Base-by-base conservation (phyloP, 306 rosid genomes). In the Rubus parviflorus region DNA sequence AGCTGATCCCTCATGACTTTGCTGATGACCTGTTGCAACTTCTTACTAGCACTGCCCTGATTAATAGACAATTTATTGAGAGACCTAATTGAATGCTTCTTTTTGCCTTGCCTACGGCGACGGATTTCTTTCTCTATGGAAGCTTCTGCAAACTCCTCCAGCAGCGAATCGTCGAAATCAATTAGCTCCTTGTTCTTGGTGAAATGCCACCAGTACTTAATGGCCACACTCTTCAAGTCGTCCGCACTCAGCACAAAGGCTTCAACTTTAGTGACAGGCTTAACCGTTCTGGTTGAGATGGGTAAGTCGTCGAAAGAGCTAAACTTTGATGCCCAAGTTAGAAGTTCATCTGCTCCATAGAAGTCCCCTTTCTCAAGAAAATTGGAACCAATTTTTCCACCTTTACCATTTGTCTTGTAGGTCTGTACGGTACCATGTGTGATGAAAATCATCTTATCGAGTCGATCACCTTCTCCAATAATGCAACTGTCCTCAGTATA, bases 271-370 rank as follows among this genome's bases (percentile, higher is more conserved):
- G 46, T 63, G 13, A 63, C 68, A 37, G 68, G 20, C 68, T 63
- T 63, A 63, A 82, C 86, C 4, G 82, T 84, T 78, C 81, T 82
- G 0, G 85, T 70, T 12, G 90, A 84, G 51, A 56, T 77, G 20
- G 88, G 86, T 58, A 77, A 82, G 72, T 82, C 75, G 9, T 82
- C 49, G 54, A 67, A 65, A 70, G 75, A 60, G 70, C 62, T 75
- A 16, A 84, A 84, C 49, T 80, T 85, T 56, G 82, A 77, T 41
- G 83, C 88, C 88, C 90, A 84, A 0, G 38, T 40, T 6, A 72
- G 41, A 54, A 72, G 65, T 20, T 72, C 68, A 37, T 63, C 76
- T 72, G 47, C 51, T 72, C 76, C 66, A 72, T 35, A 72, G 64
- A 12, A 72, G 10, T 30, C 30, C 20, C 78, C 70, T 11, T 19